Percentiles rank a stretch among this genome's conserved stretches.
These are phyloP conservation scores for Termitomyces sp. DNA, from an alignment of 768 basidiomycete genomes.

Conservation along the genomic window DNA sequence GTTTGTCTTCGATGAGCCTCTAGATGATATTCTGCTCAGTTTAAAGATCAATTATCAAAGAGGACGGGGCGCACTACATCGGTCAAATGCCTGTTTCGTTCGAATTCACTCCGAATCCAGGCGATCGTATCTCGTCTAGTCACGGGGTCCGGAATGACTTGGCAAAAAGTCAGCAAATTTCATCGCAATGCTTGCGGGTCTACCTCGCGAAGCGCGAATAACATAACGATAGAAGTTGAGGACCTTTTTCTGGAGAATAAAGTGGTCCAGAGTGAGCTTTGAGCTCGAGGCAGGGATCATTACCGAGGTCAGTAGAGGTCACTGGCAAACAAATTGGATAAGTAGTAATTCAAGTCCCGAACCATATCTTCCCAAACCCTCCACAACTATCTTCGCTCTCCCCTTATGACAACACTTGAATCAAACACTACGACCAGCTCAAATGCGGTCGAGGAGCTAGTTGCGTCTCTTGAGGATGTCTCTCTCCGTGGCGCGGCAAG, in stretches of 20 bases:
- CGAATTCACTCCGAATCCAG: constrained; percentile 73
- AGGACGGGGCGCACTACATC: constrained; percentile 43
- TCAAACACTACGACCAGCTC: constrained; percentile 3
- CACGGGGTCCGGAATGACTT: constrained; percentile 58
- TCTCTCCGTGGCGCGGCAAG: constrained; percentile 15
- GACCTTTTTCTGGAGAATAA: constrained; percentile 60
- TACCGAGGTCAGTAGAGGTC: neutral
- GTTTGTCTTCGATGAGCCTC: constrained; percentile 55
- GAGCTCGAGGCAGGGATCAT: constrained; percentile 12
- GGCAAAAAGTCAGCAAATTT: constrained; percentile 2
- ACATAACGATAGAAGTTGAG: constrained; percentile 59
- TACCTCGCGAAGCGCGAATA: constrained; percentile 67
- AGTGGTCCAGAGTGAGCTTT: constrained; percentile 60
- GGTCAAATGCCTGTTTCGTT: constrained; percentile 49
- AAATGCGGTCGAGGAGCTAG: constrained; percentile 19
- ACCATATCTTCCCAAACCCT: constrained; percentile 14
- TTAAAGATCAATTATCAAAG: neutral
- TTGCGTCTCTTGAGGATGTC: constrained; percentile 26
- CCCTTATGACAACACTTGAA: constrained; percentile 12
- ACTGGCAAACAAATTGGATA: constrained; percentile 12
- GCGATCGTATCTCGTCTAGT: constrained; percentile 59
- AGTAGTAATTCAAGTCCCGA: constrained; percentile 41
- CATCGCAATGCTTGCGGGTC: constrained; percentile 11
- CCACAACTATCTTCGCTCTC: constrained; percentile 3
- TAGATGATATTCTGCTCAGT: constrained; percentile 19